Conservation (phyloP, 2,329 filamentous ascomycete genomes). For the Aspergillus sojae region DNA sequence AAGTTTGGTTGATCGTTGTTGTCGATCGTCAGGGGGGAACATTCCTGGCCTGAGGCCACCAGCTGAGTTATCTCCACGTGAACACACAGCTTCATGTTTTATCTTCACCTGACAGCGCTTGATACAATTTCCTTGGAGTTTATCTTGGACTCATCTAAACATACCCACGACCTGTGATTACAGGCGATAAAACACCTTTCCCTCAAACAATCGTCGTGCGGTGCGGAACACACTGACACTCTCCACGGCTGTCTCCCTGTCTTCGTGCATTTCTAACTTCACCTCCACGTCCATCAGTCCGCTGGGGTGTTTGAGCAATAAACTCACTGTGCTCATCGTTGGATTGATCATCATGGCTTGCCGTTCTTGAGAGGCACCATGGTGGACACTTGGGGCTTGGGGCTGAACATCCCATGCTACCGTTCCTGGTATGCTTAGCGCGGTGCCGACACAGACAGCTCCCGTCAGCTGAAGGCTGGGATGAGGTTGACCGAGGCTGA, state of each 20-base stretch:
- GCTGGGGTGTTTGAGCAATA: slow-evolving; percentile 14
- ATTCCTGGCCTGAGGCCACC: not conserved
- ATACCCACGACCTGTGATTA: not conserved
- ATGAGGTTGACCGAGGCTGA: slow-evolving; percentile 30
- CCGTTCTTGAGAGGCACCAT: not conserved
- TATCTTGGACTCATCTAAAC: not conserved
- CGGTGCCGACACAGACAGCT: slow-evolving; percentile 28
- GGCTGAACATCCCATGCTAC: slow-evolving; percentile 13
- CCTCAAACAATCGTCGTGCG: slow-evolving; percentile 26
- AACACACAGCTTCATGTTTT: not conserved
- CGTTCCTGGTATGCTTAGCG: slow-evolving; percentile 25
- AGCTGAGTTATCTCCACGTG: not conserved
- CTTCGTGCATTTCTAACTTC: slow-evolving; percentile 2
- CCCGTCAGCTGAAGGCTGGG: slow-evolving; percentile 31
- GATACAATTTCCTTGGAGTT: not conserved
- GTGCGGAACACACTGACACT: slow-evolving; percentile 23
- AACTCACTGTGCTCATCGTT: not conserved
- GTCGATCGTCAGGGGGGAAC: slow-evolving; percentile 1
- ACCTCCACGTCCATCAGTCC: slow-evolving; percentile 22
- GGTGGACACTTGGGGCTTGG: too few species aligned
- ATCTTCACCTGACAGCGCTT: not conserved
- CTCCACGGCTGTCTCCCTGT: slow-evolving; percentile 12
- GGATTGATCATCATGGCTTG: not conserved
- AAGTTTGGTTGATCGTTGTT: not conserved
- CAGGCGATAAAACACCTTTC: slow-evolving; percentile 14